Base-by-base conservation (phyloP, 140 eudicot species). In the Oenanthe javanica region DNA sequence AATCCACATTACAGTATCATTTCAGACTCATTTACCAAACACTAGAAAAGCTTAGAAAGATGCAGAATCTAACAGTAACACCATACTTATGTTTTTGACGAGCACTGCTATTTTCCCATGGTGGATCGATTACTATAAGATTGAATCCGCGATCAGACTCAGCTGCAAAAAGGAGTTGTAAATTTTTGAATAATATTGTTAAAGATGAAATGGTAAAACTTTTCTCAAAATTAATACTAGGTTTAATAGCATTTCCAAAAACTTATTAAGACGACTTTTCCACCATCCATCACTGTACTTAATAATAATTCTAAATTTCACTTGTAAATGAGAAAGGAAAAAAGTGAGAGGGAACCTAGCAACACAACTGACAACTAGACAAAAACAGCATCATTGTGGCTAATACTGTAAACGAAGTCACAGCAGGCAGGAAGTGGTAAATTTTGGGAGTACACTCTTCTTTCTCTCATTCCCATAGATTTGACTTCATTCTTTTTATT, bases 21-120 rank as follows among this genome's bases (percentile, higher is more conserved):
- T 72, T 16, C n/a, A 1, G 8, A 72, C 49, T 15, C 51, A 72
- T 40, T 42, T 72, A 27, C 48, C 23, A 64, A 50, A 63, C 42
- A 64, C 51, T 79, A 16, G 40, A 46, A 48, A 63, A 57, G 79
- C 79, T 52, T 77, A 45, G 67, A 43, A 72, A 57, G 25, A 49
- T 72, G 52, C 83, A 49, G 59, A 82, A 80, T 71, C 23, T 15
- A 72, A 82, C 76, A 61, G 49, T 23, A 76, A 71, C 51, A 79
- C 69, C 92, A 77, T 83, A 92, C 98, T 84, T 92, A 47, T 72
- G 82, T 84, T 94, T 94, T 85, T 94, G 98, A 85, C 80, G 83
- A n/a, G 98, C 98, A 81, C 97, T 92, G 89, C 97, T 86, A 84
- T 94, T 94, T 82, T 94, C 97, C 98, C 98, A 94, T 48, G 98